These are phyloP conservation scores for Ogataea methanolica DNA, from an alignment of 805 yeast genomes.

Conservation along the genomic window DNA sequence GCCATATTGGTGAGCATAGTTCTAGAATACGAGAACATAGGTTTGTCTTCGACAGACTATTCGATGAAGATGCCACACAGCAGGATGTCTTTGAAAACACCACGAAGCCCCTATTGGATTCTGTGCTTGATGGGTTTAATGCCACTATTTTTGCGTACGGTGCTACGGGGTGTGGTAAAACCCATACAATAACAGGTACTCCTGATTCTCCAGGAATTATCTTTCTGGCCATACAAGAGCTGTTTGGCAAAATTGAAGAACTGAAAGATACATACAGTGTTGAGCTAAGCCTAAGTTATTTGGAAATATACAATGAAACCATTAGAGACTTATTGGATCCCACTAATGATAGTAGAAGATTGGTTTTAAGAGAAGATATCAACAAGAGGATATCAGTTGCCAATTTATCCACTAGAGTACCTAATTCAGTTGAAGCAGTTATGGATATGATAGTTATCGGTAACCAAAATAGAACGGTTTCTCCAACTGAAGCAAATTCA, in stretches of 20 bases:
- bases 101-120: constrained; percentile 66
- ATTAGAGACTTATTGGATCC: constrained; percentile 76
- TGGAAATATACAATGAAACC: constrained; percentile 90
- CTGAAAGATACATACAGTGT: constrained; percentile 49
- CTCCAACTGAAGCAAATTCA: constrained; percentile 88
- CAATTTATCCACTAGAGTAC: constrained; percentile 60
- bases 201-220: constrained; percentile 74
- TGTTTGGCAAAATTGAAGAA: constrained; percentile 58
- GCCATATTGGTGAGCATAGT: constrained; percentile 23
- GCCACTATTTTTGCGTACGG: constrained; percentile 95
- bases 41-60: constrained; percentile 77
- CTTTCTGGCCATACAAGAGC: constrained; percentile 70
- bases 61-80: constrained; percentile 64
- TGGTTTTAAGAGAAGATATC: constrained; percentile 69
- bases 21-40: constrained; percentile 65
- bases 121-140: constrained; percentile 79
- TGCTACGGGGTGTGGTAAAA: constrained; percentile 98
- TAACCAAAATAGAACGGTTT: constrained; percentile 70
- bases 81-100: constrained; percentile 62
- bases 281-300: constrained; percentile 63
- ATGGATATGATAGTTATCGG: constrained; percentile 75
- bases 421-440: constrained; percentile 61
- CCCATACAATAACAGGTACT: constrained; percentile 82
- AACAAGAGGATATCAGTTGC: constrained; percentile 63
- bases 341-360: constrained; percentile 27